phyloP scores from a whole-genome alignment of 2,329 filamentous ascomycete species.

The Pseudocercospora fuligena region DNA sequence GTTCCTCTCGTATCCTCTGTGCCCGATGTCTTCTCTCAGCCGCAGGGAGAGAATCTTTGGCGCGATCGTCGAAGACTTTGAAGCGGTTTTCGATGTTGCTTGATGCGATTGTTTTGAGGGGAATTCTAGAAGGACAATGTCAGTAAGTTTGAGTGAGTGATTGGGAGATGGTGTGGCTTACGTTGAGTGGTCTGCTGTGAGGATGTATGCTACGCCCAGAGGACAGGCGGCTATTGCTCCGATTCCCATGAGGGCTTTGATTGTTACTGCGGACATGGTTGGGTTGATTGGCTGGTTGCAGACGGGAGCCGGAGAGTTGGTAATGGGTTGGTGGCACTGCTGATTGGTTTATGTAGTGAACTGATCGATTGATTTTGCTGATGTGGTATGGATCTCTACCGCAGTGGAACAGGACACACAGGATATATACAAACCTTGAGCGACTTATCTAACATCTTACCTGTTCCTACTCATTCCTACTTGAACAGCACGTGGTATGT shows the following conservation, averaged over 20 bases:
- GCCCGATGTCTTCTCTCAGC: constrained; percentile 17
- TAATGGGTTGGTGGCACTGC: constrained; percentile 1
- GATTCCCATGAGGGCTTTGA: constrained; percentile 16
- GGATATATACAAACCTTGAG: constrained; percentile 7
- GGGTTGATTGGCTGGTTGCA: neutral
- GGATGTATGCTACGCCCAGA: constrained; percentile 19
- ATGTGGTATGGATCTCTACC: neutral
- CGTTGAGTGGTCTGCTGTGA: constrained; percentile 21
- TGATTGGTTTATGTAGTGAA: constrained; percentile 4
- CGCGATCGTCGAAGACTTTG: constrained; percentile 21
- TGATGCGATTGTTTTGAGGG: constrained; percentile 14
- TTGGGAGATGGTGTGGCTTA: neutral
- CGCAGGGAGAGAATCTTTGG: constrained; percentile 15
- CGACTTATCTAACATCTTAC: neutral
- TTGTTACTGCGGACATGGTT: constrained; percentile 16
- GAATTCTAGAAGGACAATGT: neutral
- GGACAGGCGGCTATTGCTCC: constrained; percentile 18
- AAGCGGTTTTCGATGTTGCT: constrained; percentile 16
- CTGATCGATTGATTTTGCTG: neutral
- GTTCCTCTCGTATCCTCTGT: constrained; percentile 17
- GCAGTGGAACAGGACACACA: neutral
- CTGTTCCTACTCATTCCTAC: neutral
- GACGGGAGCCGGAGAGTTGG: neutral
- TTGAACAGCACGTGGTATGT: neutral
- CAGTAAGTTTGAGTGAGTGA: neutral